phyloP scores from a whole-genome alignment of 1,284 basidiomycete genomes.

The Athelia sp. region DNA sequence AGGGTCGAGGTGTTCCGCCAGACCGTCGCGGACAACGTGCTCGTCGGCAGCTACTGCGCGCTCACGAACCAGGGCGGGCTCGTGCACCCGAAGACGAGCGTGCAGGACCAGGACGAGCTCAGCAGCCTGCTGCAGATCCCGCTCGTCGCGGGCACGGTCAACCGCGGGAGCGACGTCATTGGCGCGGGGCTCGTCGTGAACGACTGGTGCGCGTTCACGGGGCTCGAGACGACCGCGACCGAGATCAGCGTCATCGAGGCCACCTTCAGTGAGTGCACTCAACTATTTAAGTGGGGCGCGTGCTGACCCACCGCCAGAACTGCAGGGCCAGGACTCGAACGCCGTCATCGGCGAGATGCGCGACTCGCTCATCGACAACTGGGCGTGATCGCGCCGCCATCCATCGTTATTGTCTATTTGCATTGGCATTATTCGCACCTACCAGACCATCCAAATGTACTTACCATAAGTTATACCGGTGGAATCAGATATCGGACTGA shows the following conservation, averaged over 20 bases:
- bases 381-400: constrained; percentile 54
- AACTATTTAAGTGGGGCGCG: constrained; percentile 3
- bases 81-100: constrained; percentile 95
- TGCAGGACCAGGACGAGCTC: constrained; percentile 97
- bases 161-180: constrained; percentile 96
- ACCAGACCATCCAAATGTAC: no score
- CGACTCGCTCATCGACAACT: constrained; percentile 90
- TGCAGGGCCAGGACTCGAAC: constrained; percentile 82
- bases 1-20: constrained; percentile 99
- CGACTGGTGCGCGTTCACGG: constrained; percentile 98
- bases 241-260: constrained; percentile 99
- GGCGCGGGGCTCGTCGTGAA: constrained; percentile 98
- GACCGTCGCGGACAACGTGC: constrained; percentile 94
- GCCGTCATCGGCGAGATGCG: constrained; percentile 94
- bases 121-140: constrained; percentile 94
- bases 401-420: no score
- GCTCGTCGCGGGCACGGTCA: constrained; percentile 95
- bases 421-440: no score
- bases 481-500: no score
- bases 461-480: no score
- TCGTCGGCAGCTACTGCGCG: constrained; percentile 94
- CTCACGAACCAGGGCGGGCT: constrained; percentile 96
- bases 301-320: constrained; percentile 43
- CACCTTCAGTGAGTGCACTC: constrained; percentile 75
- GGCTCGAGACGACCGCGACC: constrained; percentile 94